Base-by-base conservation (phyloP, 2,329 filamentous ascomycete species). In the Aureobasidium sp. region DNA sequence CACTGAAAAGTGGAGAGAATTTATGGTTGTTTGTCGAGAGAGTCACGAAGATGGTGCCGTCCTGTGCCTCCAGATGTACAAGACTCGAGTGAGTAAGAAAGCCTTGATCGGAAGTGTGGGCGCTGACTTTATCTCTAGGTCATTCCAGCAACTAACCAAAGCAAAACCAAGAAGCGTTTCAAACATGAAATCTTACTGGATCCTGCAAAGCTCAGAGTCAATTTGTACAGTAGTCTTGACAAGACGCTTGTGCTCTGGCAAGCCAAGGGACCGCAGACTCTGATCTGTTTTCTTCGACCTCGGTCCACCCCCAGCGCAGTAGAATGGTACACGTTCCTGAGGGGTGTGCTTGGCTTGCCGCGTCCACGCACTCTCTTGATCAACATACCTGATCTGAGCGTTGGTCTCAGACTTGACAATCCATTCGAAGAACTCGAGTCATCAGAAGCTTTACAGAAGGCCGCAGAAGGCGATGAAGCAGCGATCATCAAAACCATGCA, bases 321-420 rank as follows among this genome's bases (percentile, higher is more conserved):
- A 11, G 86, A 88, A 69, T 88, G 86, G 86, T 87, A 85, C 69
- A 87, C 85, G 0, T 87, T 87, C 65, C 75, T 88, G 15, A 77
- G 81, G 14, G 82, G 83, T 58, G 76, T 82, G 8, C 74, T 88
- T 22, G 86, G 86, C 41, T 83, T 81, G 79, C 76, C 79, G 49
- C 79, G 83, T 60, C 78, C 83, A 5, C 76, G 77, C 41, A 80
- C 80, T 36, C 75, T 88, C 11, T 79, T 84, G 60, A 80, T 88
- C 66, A 80, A 82, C 64, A 82, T 88, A 12, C 86, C 86, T 1
- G 84, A 87, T 68, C 75, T 88, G 52, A 82, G 79, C 52, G 77
- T 88, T 31, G 82, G 78, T 34, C 72, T 88, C 31, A 74, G 79
- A 27, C 78, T 88, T 48, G 78, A 82, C 7, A 79, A 86, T 65